phyloP scores from a whole-genome alignment of 2,329 filamentous ascomycete species.

The Phyllachora maydis region DNA sequence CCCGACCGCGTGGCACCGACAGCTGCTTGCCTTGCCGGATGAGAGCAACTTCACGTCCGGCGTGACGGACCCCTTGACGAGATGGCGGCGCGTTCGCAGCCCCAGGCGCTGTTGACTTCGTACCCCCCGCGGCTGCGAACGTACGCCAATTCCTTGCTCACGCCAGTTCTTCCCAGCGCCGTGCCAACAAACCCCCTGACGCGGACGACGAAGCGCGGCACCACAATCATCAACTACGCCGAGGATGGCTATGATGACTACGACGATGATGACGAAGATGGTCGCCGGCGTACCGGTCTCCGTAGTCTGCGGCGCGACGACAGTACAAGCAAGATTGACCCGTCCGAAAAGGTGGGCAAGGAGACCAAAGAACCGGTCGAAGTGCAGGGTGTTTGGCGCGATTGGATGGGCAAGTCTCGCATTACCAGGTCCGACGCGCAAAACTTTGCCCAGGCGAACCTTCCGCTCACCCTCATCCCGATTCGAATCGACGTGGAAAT shows the following conservation, averaged over 20 bases:
- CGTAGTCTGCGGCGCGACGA: constrained; percentile 69
- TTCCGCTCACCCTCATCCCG: constrained; percentile 80
- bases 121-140: constrained; percentile 80
- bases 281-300: constrained; percentile 60
- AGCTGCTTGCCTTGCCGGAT: too few relatives aligned
- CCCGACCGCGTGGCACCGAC: background rate
- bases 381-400: constrained; percentile 77
- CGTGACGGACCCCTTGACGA: constrained; percentile 1
- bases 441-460: constrained; percentile 43
- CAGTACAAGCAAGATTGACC: constrained; percentile 36
- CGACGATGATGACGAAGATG: constrained; percentile 53
- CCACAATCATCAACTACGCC: constrained; percentile 91
- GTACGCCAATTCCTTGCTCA: constrained; percentile 82
- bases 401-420: constrained; percentile 73
- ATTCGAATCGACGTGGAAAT: constrained; percentile 95
- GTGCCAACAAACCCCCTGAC: constrained; percentile 43
- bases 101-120: constrained; percentile 76
- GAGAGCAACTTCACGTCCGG: constrained; percentile 1
- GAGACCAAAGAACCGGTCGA: constrained; percentile 62
- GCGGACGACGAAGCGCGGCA: constrained; percentile 91
- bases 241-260: constrained; percentile 84
- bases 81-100: constrained; percentile 31
- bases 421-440: constrained; percentile 34
- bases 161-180: constrained; percentile 58
- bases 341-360: constrained; percentile 62